phyloP scores from a whole-genome alignment of 371 early-diverging fungal species.

The Circinella minor region DNA sequence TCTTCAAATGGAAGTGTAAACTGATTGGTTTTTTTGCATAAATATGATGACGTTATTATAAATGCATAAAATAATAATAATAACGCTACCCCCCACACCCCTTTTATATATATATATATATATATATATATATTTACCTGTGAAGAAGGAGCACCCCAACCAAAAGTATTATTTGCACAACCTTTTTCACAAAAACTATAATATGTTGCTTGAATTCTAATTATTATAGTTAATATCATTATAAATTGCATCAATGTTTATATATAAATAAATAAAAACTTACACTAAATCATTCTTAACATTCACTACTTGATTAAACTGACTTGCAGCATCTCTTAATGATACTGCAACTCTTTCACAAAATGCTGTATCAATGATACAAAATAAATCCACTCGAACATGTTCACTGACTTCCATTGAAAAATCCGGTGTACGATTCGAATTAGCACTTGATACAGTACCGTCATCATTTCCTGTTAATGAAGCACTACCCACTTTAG shows the following conservation, averaged over 20 bases:
- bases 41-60: neutral
- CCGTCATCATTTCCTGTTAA: slow-evolving; percentile 14
- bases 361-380: slow-evolving; percentile 21
- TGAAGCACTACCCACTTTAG: neutral
- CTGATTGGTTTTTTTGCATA: slow-evolving; percentile 17
- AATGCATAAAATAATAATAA: neutral
- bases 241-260: neutral
- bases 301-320: slow-evolving; percentile 42
- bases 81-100: too few species aligned
- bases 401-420: slow-evolving; percentile 16
- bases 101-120: neutral
- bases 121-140: too few species aligned
- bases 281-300: slow-evolving; percentile 45
- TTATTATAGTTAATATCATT: too few species aligned
- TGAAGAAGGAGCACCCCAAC: slow-evolving; percentile 49
- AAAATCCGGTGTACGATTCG: slow-evolving; percentile 21
- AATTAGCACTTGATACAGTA: slow-evolving; percentile 22
- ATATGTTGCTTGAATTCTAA: slow-evolving; percentile 16
- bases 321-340: slow-evolving; percentile 37
- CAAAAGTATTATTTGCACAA: slow-evolving; percentile 44
- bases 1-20: slow-evolving; percentile 54
- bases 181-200: slow-evolving; percentile 38
- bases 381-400: slow-evolving; percentile 19
- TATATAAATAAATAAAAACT: slow-evolving; percentile 8
- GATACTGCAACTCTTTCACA: slow-evolving; percentile 41